Evolutionary conservation across 2,329 filamentous ascomycete genomes (phyloP).

Genomic region (Cercospora nicotianae): DNA sequence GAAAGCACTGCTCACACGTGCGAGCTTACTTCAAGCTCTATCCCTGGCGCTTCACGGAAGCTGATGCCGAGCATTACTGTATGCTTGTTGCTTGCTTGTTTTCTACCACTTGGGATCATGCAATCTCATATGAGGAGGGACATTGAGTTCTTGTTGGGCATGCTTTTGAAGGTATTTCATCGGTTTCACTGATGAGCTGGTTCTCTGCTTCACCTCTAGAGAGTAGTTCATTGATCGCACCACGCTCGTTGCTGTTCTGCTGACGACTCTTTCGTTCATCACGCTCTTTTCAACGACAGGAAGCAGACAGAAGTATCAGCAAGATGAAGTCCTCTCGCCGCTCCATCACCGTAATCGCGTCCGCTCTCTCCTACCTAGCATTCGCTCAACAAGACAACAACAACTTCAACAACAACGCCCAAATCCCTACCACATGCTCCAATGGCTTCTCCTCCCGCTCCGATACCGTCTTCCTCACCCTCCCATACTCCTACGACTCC

Average conservation of each 20-base stretch:
- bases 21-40: neutral
- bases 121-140: neutral
- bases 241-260: neutral
- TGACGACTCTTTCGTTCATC: neutral
- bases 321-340: neutral
- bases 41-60: neutral
- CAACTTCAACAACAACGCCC: neutral
- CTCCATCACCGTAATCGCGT: neutral
- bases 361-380: neutral
- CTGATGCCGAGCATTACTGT: neutral
- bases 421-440: slow-evolving; percentile 21
- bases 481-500: slow-evolving; percentile 30
- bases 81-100: neutral
- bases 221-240: neutral
- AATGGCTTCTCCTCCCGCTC: slow-evolving; percentile 18
- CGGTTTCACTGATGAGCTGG: neutral
- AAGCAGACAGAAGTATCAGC: neutral
- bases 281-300: neutral
- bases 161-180: too few relatives aligned
- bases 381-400: neutral
- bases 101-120: neutral
- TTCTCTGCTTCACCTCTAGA: neutral
- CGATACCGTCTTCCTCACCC: slow-evolving; percentile 24
- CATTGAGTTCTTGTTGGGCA: neutral
- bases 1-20: neutral